Evolutionary conservation across 2,329 filamentous ascomycete species (phyloP).

Genomic region (Neopestalotiopsis clavispora): DNA sequence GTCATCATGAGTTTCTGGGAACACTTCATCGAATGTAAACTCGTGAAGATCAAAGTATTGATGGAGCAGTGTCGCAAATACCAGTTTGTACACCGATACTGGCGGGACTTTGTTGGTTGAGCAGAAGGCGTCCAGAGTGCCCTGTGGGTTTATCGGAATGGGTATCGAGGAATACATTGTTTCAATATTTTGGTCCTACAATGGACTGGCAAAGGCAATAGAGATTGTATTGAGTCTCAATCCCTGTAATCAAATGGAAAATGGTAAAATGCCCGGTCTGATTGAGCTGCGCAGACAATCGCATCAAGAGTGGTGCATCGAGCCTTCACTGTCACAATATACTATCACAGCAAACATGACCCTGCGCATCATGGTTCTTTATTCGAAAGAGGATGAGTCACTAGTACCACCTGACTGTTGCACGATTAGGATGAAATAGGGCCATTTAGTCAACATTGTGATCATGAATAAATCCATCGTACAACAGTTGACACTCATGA

Average conservation of each 20-base stretch:
- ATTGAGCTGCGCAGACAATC: background rate
- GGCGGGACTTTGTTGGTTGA: background rate
- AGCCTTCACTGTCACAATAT: background rate
- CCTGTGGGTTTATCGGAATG: background rate
- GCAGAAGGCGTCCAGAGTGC: background rate
- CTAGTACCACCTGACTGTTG: constrained; percentile 1
- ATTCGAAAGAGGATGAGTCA: constrained; percentile 4
- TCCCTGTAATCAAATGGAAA: background rate
- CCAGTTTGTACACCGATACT: background rate
- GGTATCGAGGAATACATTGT: background rate
- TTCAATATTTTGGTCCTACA: background rate
- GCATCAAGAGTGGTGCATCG: background rate
- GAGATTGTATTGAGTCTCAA: no score
- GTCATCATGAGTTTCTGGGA: background rate
- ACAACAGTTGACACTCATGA: background rate
- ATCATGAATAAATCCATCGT: background rate
- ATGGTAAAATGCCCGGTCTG: background rate
- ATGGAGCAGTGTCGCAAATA: constrained; percentile 3
- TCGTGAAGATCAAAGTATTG: constrained; percentile 12
- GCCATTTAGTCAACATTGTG: background rate
- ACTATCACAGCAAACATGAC: background rate
- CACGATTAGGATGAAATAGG: background rate
- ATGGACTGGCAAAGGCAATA: background rate
- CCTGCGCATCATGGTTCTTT: background rate
- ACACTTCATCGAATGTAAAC: background rate